Base-by-base conservation (phyloP, 306 rosid species). In the Echinosophora koreensis region DNA sequence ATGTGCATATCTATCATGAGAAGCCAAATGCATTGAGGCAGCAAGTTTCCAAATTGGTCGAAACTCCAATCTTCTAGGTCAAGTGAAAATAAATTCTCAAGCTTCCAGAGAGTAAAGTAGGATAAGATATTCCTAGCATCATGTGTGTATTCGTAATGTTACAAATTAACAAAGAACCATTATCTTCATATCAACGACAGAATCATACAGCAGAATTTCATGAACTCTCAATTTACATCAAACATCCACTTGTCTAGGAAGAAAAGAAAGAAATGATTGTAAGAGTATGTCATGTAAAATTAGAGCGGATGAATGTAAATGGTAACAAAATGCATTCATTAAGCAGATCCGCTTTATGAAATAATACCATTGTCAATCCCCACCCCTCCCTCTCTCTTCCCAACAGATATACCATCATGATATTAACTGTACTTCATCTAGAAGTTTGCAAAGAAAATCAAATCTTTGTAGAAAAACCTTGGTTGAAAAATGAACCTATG, bases 21-120 rank as follows among this genome's bases (percentile, higher is more conserved):
- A 63, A 28, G 67, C 41, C 10, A 56, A 46, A 65, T 77, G 69
- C 49, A 32, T 66, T 14, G 8, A 27, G 72, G 56, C 38, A 74
- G 68, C 76, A 35, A 52, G 60, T 11, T 62, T 55, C 56, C 32
- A 65, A 32, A 64, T 8, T 4, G 41, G 66, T 35, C 54, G 69
- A 62, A 61, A 15, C 18, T 66, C 28, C 32, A 52, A 17, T 62
- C 54, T 56, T 64, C 56, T 0, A 46, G 65, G 32, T 28, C 1
- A 27, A 52, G 55, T 61, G 62, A 50, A 30, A 17, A 57, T 16
- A 73, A 49, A 44, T 16, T 35, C 39, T 16, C 1, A 7, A 11
- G 35, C 13, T 67, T 68, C 76, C 64, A 42, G 55, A 30, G 46
- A 56, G 16, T 57, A 57, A 77, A 67, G 76, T 62, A 67, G 16